phyloP scores from a whole-genome alignment of 805 yeast species.

The Pichia ethanolica region DNA sequence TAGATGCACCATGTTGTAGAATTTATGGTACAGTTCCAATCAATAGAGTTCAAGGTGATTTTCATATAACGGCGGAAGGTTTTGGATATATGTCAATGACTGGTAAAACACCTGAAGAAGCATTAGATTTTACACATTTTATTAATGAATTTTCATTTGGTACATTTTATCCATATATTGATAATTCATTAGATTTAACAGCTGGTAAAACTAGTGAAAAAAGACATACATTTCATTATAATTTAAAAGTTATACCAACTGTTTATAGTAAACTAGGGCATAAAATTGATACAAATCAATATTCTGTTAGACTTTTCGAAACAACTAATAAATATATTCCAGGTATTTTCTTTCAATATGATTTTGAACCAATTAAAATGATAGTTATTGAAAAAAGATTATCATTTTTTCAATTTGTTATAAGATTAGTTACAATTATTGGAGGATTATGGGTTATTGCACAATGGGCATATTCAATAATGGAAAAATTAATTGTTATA shows the following conservation, averaged over 20 bases:
- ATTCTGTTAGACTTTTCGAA: conserved; percentile 51
- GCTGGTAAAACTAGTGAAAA: conserved; percentile 47
- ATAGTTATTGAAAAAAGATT: conserved; percentile 63
- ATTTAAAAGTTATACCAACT: conserved; percentile 79
- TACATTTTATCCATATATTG: conserved; percentile 74
- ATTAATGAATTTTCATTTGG: conserved; percentile 89
- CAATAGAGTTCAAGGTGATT: conserved; percentile 77
- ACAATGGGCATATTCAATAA: conserved; percentile 52
- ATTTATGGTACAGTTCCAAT: conserved; percentile 78
- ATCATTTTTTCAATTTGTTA: conserved; percentile 68
- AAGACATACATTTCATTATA: conserved; percentile 53
- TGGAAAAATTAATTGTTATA: conserved; percentile 46
- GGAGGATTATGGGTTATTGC: conserved; percentile 75
- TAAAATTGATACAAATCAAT: conserved; percentile 75
- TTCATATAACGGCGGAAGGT: conserved; percentile 77
- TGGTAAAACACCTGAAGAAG: conserved; percentile 36
- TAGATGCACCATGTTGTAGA: conserved; percentile 75
- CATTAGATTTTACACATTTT: conserved; percentile 73
- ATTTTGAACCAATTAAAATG: conserved; percentile 81
- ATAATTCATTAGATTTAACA: conserved; percentile 82
- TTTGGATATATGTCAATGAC: conserved; percentile 41
- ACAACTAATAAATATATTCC: conserved; percentile 37
- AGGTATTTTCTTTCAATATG: conserved; percentile 77
- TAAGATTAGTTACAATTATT: conserved; percentile 68
- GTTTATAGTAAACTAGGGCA: conserved; percentile 63